Percentiles rank a stretch among this genome's conserved stretches.
phyloP scores from a whole-genome alignment of 2,329 filamentous ascomycete species.

The Diplodia intermedia region DNA sequence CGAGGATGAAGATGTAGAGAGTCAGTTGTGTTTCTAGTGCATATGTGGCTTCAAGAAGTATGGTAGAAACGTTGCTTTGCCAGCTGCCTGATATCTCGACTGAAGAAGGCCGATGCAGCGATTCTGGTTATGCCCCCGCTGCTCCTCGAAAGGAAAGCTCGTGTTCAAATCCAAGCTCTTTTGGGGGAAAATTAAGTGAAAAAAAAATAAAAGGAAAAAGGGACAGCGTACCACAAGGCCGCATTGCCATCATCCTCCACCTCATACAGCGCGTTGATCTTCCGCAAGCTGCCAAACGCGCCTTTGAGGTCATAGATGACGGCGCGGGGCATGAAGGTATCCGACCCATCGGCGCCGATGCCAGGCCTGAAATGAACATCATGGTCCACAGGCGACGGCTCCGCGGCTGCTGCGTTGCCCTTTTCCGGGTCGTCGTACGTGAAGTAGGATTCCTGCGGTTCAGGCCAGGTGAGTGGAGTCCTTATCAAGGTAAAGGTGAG shows the following conservation, averaged over 20 bases:
- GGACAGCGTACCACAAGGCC: slow-evolving; percentile 39
- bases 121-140: not conserved
- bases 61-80: not conserved
- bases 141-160: not conserved
- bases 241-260: slow-evolving; percentile 50
- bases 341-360: slow-evolving; percentile 78
- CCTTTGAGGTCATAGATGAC: slow-evolving; percentile 96
- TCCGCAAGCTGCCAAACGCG: slow-evolving; percentile 85
- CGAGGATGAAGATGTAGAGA: not conserved
- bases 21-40: not conserved
- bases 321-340: slow-evolving; percentile 91
- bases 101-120: not conserved
- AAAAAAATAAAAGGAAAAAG: not conserved
- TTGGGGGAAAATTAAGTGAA: not conserved
- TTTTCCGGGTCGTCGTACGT: slow-evolving; percentile 69
- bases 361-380: slow-evolving; percentile 89
- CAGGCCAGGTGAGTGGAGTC: not conserved
- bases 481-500: not conserved
- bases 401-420: slow-evolving; percentile 52
- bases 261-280: slow-evolving; percentile 89
- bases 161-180: not conserved
- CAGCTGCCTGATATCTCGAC: not conserved
- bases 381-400: slow-evolving; percentile 72
- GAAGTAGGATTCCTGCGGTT: slow-evolving; percentile 87
- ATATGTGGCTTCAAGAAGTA: not conserved